Evolutionary conservation across 2,329 filamentous ascomycete species (phyloP).

Genomic region (Colletotrichum lini): DNA sequence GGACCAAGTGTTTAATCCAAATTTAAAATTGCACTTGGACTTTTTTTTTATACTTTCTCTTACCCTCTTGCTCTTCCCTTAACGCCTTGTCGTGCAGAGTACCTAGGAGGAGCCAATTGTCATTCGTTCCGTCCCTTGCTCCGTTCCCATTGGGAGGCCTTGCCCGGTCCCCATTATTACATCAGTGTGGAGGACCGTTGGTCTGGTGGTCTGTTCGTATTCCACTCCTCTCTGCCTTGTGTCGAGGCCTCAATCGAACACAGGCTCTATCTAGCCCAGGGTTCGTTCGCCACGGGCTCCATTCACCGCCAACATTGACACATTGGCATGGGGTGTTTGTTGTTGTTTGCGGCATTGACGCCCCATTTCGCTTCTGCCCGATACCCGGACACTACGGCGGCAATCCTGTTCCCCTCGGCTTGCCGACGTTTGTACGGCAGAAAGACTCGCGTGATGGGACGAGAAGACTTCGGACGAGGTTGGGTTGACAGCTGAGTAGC

Average conservation of each 20-base stretch:
- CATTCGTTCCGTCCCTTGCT: slow-evolving; percentile 14
- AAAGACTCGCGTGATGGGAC: neutral
- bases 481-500: slow-evolving; percentile 30
- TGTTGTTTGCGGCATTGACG: slow-evolving; percentile 9
- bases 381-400: neutral
- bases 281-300: slow-evolving; percentile 25
- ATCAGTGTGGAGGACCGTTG: slow-evolving; percentile 38
- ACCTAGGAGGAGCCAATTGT: slow-evolving; percentile 10
- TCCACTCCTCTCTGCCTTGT: slow-evolving; percentile 14
- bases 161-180: slow-evolving; percentile 31
- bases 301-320: slow-evolving; percentile 7
- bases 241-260: slow-evolving; percentile 32
- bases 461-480: slow-evolving; percentile 19
- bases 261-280: neutral
- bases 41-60: neutral
- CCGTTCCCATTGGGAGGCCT: slow-evolving; percentile 26
- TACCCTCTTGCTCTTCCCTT: neutral
- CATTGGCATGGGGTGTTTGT: slow-evolving; percentile 1
- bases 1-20: slow-evolving; percentile 34
- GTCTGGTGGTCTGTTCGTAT: slow-evolving; percentile 41
- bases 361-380: slow-evolving; percentile 8
- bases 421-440: neutral
- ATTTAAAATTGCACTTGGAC: slow-evolving; percentile 32
- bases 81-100: slow-evolving; percentile 1
- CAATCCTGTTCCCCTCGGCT: neutral